Evolutionary conservation across 2,329 filamentous ascomycete species (phyloP), one percentile per base, ranked within the genome.

Genomic region (Pseudogymnoascus sp.): DNA sequence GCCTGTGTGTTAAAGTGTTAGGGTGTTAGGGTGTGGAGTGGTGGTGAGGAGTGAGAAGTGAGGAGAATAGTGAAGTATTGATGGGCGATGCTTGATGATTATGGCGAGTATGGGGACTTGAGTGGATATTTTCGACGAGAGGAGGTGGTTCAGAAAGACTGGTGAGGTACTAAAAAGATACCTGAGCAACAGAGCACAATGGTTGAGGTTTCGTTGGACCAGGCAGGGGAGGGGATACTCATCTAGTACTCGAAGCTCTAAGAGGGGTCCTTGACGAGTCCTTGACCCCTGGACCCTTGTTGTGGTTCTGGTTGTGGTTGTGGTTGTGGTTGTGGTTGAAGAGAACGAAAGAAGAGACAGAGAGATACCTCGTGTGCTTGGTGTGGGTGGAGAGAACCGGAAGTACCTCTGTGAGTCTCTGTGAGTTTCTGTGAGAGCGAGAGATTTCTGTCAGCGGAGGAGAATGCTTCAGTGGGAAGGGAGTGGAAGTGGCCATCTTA

Each of bases 231-330:
- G 45, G 45, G 23, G 14, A 54, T 54, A 54, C 45, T 16, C 45
- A 14, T 31, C 21, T 2, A 54, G 23, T 54, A 54, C 45, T 51
- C 23, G 23, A 26, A 51, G 12, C 21, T 29, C 23, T 12, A 51
- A 29, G 45, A 29, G 23, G 23, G 23, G 23, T 26, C 23, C 23
- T 26, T 26, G 23, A 26, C 23, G 21, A 23, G 8, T 14, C 21
- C 45, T 54, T 16, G 45, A 54, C 47, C 47, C 47, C n/a, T 54
- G 26, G 26, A 54, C 47, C 47, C 47, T 54, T 54, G 47, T 54
- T 31, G 21, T 42, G n/a, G 39, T 42, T 18, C 16, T 34, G 31
- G 31, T 12, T 42, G 16, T 42, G n/a, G 39, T 42, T 18, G 39
- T 34, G 31, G 47, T 54, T 31, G 21, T 42, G n/a, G 39, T 42